Evolutionary conservation across 2,329 filamentous ascomycete species (phyloP).

Genomic region (Aspergillus eucalypticola): DNA sequence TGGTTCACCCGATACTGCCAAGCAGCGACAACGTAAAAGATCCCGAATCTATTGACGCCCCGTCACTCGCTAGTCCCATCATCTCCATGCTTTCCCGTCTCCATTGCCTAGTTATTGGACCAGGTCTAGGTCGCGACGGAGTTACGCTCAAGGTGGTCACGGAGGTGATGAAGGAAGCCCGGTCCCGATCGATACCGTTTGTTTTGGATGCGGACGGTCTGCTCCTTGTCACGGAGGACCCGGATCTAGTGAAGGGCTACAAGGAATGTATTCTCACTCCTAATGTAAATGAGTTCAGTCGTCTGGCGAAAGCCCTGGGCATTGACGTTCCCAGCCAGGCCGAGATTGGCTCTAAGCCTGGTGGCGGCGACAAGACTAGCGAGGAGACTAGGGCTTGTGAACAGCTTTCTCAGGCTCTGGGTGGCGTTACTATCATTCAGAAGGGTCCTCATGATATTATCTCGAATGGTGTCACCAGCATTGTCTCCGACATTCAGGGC

Average conservation of each 20-base stretch:
- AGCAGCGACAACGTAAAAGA: conserved; percentile 60
- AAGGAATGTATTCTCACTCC: conserved; percentile 84
- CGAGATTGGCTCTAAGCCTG: conserved; percentile 39
- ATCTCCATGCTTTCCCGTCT: conserved; percentile 80
- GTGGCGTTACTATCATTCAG: conserved; percentile 86
- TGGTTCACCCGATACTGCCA: conserved; percentile 96
- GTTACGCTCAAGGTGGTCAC: conserved; percentile 87
- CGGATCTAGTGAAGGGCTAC: conserved; percentile 78
- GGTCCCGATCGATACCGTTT: conserved; percentile 69
- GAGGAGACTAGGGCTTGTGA: conserved; percentile 61
- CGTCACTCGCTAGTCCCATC: conserved; percentile 68
- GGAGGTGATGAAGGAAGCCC: conserved; percentile 75
- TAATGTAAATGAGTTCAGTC: conserved; percentile 88
- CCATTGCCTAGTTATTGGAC: conserved; percentile 90
- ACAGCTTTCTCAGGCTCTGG: conserved; percentile 73
- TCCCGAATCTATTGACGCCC: conserved; percentile 52
- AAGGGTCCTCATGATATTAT: conserved; percentile 84
- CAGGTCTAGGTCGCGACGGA: conserved; percentile 83
- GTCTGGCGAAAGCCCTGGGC: conserved; percentile 73
- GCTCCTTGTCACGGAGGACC: conserved; percentile 71
- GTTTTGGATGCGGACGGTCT: conserved; percentile 92
- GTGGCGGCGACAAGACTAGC: conserved; percentile 45
- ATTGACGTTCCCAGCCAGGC: conserved; percentile 56
- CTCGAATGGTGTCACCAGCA: conserved; percentile 73
- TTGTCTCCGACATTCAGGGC: conserved; percentile 74